A percentile compares a stretch with the other conserved stretches of the same genome.
These are phyloP conservation scores for Sordariomycetes sp. DNA, from an alignment of 2,329 filamentous ascomycete genomes.

Conservation along the genomic window DNA sequence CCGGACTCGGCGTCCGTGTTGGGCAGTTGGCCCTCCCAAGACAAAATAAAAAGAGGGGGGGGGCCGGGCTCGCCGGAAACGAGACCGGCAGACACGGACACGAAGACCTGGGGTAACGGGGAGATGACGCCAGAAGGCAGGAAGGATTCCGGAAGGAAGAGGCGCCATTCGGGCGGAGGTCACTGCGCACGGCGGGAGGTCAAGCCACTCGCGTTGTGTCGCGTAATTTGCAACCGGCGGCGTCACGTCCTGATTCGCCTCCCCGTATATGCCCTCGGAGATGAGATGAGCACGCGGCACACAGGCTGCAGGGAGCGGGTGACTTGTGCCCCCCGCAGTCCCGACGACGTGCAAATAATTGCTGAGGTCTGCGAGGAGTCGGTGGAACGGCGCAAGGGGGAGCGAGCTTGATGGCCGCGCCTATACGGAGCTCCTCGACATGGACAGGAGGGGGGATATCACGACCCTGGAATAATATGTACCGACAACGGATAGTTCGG, in stretches of 20 bases:
- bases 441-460: background rate
- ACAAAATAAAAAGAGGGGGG: too few relatives aligned
- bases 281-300: background rate
- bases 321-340: background rate
- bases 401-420: background rate
- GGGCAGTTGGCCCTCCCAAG: background rate
- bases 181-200: background rate
- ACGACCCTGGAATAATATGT: background rate
- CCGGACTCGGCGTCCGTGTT: background rate
- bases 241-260: background rate
- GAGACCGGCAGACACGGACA: too few relatives aligned
- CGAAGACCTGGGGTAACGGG: too few relatives aligned
- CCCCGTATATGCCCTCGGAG: background rate
- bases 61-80: too few relatives aligned
- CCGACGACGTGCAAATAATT: background rate
- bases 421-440: background rate
- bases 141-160: too few relatives aligned
- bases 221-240: background rate
- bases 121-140: too few relatives aligned
- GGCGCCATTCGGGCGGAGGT: background rate
- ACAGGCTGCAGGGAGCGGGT: background rate
- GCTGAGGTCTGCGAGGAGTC: background rate
- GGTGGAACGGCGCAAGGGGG: background rate
- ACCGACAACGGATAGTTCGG: conserved; percentile 1
- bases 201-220: background rate